A percentile compares a stretch with the other conserved stretches of the same genome.
Evolutionary conservation across 2,329 filamentous ascomycete genomes (phyloP).

Genomic region (Fusarium sp.): DNA sequence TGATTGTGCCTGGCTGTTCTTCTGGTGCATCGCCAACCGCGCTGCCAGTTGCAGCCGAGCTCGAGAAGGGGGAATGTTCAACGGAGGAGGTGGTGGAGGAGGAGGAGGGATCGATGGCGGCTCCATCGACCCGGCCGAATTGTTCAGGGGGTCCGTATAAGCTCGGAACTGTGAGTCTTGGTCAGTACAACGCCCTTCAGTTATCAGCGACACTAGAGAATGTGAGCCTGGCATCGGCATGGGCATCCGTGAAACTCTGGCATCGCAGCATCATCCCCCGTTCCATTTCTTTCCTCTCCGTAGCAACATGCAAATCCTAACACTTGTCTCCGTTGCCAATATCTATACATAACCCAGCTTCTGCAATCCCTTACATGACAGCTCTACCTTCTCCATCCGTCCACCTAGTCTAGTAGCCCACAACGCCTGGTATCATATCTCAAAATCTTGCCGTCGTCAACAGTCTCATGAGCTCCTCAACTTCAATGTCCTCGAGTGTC

Average conservation of each 20-base stretch:
- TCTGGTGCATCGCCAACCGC: conserved; percentile 80
- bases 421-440: conserved; percentile 42
- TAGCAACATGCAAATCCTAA: conserved; percentile 37
- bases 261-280: conserved; percentile 44
- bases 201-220: conserved; percentile 41
- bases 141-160: conserved; percentile 67
- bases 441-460: conserved; percentile 36
- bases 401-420: conserved; percentile 33
- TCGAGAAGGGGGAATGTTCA: conserved; percentile 88
- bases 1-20: conserved; percentile 65
- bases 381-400: conserved; percentile 23
- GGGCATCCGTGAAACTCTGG: conserved; percentile 43
- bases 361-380: conserved; percentile 32
- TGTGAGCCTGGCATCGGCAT: conserved; percentile 30
- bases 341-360: conserved; percentile 38
- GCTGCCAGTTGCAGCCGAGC: conserved; percentile 92
- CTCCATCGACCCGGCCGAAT: conserved; percentile 59
- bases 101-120: conserved; percentile 70
- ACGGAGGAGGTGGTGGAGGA: conserved; percentile 77
- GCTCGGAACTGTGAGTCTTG: conserved; percentile 64
- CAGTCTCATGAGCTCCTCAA: conserved; percentile 43
- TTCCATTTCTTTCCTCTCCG: conserved; percentile 45
- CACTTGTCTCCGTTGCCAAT: conserved; percentile 37
- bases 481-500: conserved; percentile 45
- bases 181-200: conserved; percentile 33